Conservation (phyloP, 106 monocot species). For the Ottelia alismoides region DNA sequence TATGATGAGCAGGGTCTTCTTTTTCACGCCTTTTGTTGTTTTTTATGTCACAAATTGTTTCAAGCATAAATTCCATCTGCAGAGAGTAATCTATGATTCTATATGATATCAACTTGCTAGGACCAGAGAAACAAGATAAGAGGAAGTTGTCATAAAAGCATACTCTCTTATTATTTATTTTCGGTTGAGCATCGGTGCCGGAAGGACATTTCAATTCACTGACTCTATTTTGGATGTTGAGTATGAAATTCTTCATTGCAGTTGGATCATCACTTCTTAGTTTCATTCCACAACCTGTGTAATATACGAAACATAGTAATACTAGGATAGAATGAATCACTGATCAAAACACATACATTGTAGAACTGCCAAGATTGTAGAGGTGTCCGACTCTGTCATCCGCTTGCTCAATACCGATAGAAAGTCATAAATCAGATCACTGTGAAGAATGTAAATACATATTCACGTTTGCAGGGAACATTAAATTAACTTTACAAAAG, state of each 20-base stretch:
- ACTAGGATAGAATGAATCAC: neutral
- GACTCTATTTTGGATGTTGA: constrained; percentile 56
- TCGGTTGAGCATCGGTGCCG: constrained; percentile 16
- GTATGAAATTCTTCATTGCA: constrained; percentile 86
- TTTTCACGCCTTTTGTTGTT: constrained; percentile 80
- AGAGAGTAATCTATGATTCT: neutral
- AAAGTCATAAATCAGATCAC: constrained; percentile 88
- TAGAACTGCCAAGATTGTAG: constrained; percentile 59
- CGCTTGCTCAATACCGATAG: constrained; percentile 64
- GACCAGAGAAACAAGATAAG: neutral
- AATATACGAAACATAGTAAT: too few species aligned
- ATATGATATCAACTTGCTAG: neutral
- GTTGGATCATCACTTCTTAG: constrained; percentile 74
- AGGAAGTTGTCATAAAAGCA: constrained; percentile 1
- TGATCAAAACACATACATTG: constrained; percentile 52
- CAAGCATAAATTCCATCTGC: constrained; percentile 98
- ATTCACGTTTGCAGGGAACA: too few species aligned
- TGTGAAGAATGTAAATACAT: too few species aligned
- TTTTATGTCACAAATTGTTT: constrained; percentile 95
- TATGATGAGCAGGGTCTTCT: constrained; percentile 62
- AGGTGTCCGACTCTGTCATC: constrained; percentile 79
- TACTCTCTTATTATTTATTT: constrained; percentile 64
- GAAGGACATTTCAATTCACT: constrained; percentile 37
- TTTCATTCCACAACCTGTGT: constrained; percentile 98
- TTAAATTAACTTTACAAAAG: too few species aligned